phyloP scores from a whole-genome alignment of 2,329 filamentous ascomycete genomes.

The Alternaria triticina region DNA sequence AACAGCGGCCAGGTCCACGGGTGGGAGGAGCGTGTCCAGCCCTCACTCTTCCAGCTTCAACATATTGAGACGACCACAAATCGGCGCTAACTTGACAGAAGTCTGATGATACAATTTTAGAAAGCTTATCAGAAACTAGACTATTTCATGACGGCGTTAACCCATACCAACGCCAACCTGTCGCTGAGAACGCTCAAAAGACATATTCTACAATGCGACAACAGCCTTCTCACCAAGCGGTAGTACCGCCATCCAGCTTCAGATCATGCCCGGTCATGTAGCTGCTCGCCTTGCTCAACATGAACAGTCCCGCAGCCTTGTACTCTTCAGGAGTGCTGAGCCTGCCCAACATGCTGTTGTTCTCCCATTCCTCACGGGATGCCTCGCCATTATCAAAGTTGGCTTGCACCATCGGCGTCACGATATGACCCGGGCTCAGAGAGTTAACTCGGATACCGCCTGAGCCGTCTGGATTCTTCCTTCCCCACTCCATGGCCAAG shows the following conservation, averaged over 20 bases:
- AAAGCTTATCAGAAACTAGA: background rate
- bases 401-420: conserved; percentile 80
- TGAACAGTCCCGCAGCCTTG: conserved; percentile 43
- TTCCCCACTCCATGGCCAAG: conserved; percentile 71
- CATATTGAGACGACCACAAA: background rate
- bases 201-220: background rate
- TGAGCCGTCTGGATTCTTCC: conserved; percentile 53
- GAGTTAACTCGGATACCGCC: conserved; percentile 79
- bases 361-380: conserved; percentile 71
- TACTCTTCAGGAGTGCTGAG: conserved; percentile 45
- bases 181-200: conserved; percentile 5
- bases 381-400: conserved; percentile 75
- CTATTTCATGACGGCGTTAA: background rate
- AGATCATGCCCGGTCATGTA: conserved; percentile 47
- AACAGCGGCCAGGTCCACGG: background rate
- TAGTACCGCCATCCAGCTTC: conserved; percentile 44
- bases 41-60: background rate
- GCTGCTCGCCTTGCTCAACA: conserved; percentile 44
- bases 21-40: background rate
- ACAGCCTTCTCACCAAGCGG: conserved; percentile 35
- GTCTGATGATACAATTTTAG: background rate
- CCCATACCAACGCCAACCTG: background rate
- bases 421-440: conserved; percentile 78
- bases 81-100: background rate
- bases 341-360: conserved; percentile 77